These are phyloP conservation scores for Datisca glomerata DNA, from an alignment of 306 rosid species.

Conservation along the genomic window DNA sequence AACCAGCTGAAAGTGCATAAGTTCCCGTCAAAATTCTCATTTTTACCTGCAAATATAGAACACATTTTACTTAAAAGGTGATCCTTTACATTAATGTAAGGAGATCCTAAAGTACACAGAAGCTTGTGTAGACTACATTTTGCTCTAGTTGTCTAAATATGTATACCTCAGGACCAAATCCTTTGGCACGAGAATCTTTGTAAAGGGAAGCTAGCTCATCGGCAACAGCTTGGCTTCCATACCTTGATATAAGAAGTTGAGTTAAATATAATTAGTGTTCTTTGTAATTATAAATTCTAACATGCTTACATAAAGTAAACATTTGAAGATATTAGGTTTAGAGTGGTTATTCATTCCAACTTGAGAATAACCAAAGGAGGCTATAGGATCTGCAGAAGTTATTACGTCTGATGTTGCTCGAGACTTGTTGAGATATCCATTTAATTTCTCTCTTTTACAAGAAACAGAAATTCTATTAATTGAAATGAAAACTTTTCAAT, in stretches of 20 bases:
- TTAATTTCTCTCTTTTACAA: background rate
- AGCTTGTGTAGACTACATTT: no score
- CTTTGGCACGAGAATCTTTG: slow-evolving; percentile 71
- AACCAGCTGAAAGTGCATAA: slow-evolving; percentile 96
- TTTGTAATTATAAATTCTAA: background rate
- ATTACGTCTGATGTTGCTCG: no score
- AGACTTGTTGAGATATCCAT: background rate
- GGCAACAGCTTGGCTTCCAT: slow-evolving; percentile 66
- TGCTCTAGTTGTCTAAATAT: background rate
- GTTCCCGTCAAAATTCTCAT: slow-evolving; percentile 94
- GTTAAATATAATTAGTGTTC: slow-evolving; percentile 4
- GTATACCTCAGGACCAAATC: slow-evolving; percentile 87
- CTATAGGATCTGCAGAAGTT: no score
- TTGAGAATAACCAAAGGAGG: background rate
- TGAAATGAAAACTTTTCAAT: no score
- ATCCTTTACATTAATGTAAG: slow-evolving; percentile 1
- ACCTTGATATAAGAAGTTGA: slow-evolving; percentile 33
- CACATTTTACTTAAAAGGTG: no score
- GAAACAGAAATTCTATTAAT: no score
- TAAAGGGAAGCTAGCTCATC: slow-evolving; percentile 66
- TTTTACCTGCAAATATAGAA: slow-evolving; percentile 58
- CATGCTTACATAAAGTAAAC: slow-evolving; percentile 1
- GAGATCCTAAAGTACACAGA: no score
- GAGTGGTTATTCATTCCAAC: background rate
- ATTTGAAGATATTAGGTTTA: background rate